Base-by-base conservation (phyloP, 352 stramenopile species). In the Phytophthora sojae region DNA sequence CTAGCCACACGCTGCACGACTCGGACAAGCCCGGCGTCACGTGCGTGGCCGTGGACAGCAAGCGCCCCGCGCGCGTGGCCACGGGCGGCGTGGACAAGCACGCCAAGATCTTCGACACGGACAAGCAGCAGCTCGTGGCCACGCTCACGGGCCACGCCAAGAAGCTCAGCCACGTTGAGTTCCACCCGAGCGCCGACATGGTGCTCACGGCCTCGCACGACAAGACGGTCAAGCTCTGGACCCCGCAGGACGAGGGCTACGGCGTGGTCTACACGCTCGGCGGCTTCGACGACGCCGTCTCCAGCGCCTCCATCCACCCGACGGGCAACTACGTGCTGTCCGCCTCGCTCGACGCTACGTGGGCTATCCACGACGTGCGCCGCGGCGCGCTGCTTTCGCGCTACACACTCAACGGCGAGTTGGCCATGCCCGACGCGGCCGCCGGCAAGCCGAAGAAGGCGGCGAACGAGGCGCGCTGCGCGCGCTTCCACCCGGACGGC, bases 401-500 rank as follows among this genome's bases (percentile, higher is more conserved):
- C 39, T 80, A 81, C 47, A 75, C 74, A 14, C 69, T 90, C 9
- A 80, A 82, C n/a, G 79, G 83, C n/a, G 77, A 84, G 54, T 37
- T 76, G n/a, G 53, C 64, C 11, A 75, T 77, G 69, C 73, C 73
- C n/a, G 54, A 64, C n/a, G 25, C 61, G 49, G 54, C 74, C 4
- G 21, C 45, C 0, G 69, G 58, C n/a, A 72, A 75, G n/a, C 57
- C 55, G 0, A 67, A 62, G n/a, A 82, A 82, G 47, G 64, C 57
- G 3, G 39, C 61, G 3, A 86, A 93, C 32, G 75, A 84, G 35
- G 69, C 66, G 14, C 79, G 81, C 30, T 81, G 74, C 29, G 65
- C 81, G 8, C 68, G 74, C 12, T 98, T 99, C 69, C 97, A 99
- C 80, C 96, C 96, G 11, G 97, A 99, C 77, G 97, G 97, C 50